Conservation (phyloP, 2,329 filamentous ascomycete species). For the Xylariaceae sp. region DNA sequence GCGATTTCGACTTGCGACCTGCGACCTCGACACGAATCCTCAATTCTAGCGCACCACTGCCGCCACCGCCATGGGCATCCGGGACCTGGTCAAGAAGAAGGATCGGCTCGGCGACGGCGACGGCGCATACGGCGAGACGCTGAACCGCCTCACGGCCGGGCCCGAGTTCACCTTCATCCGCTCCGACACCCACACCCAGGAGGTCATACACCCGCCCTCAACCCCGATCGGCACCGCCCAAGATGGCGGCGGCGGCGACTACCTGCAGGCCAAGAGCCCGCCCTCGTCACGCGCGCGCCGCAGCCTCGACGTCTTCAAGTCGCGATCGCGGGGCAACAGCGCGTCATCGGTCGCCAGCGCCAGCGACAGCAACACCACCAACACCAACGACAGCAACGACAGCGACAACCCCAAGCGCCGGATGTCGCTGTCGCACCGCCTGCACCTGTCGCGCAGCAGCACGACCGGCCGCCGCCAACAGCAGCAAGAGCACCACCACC, state of each 20-base stretch:
- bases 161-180: slow-evolving; percentile 79
- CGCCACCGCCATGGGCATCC: slow-evolving; percentile 37
- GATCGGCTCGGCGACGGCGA: slow-evolving; percentile 32
- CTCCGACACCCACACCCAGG: slow-evolving; percentile 72
- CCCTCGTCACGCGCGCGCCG: slow-evolving; percentile 26
- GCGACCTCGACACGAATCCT: no score
- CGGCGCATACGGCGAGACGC: slow-evolving; percentile 29
- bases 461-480: no score
- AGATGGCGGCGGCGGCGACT: slow-evolving; percentile 23
- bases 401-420: slow-evolving; percentile 30
- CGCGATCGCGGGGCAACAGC: slow-evolving; percentile 43
- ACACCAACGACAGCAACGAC: slow-evolving; percentile 25
- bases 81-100: slow-evolving; percentile 48
- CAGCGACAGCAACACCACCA: slow-evolving; percentile 18
- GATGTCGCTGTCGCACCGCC: slow-evolving; percentile 51
- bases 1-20: no score
- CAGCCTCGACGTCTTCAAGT: slow-evolving; percentile 38
- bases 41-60: no score
- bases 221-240: slow-evolving; percentile 3
- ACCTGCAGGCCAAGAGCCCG: slow-evolving; percentile 20
- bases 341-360: slow-evolving; percentile 30
- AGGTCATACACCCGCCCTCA: slow-evolving; percentile 64
- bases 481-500: slow-evolving; percentile 3
- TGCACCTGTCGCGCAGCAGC: slow-evolving; percentile 56
- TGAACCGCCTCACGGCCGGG: slow-evolving; percentile 28